Base-by-base conservation (phyloP, 495 filamentous ascomycete genomes). In the Penicillium parvum region DNA sequence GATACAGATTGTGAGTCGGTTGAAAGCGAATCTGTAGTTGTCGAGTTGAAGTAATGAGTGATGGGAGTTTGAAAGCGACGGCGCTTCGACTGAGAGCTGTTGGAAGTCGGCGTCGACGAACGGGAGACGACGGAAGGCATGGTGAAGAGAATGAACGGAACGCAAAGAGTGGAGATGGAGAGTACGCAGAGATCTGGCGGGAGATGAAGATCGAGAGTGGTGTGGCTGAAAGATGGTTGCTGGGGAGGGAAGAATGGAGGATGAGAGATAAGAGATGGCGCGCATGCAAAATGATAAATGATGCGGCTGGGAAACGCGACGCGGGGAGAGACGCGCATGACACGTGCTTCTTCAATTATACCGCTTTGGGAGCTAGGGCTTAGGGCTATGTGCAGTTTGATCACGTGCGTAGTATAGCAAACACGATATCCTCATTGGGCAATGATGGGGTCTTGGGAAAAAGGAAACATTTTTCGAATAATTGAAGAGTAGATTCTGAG, bases 31-130 rank as follows among this genome's bases (percentile, higher is more conserved):
- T 47, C 38, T 3, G 63, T 32, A 3, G 57, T 17, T 12, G 37
- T 40, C 1, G 61, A 21, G 7, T 53, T 43, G 37, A 73, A 72
- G 61, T 61, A 74, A n/a, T 40, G 54, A 29, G 70, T 74, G 49
- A 74, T 74, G 5, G 68, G 58, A 10, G 70, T 53, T 58, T 72
- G 70, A 57, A 71, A 74, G 51, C 70, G 70, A 32, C 68, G 53
- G 26, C 68, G 63, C 47, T 74, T 74, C 16, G 68, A 66, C 16
- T 53, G 40, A 2, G 53, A 44, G 30, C 48, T 53, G 47, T 57
- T 52, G 19, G 47, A 52, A 30, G 40, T 17, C 23, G 56, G 11
- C 46, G 42, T 45, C 10, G 40, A 48, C 21, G 40, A 25, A 40
- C 41, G 30, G 15, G 40, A 12, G 29, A 43, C 27, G 38, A 54